Evolutionary conservation across 2,329 filamentous ascomycete genomes (phyloP), one percentile per base, ranked within the genome.

Genomic region (Paracorniculantispora psalliotae): DNA sequence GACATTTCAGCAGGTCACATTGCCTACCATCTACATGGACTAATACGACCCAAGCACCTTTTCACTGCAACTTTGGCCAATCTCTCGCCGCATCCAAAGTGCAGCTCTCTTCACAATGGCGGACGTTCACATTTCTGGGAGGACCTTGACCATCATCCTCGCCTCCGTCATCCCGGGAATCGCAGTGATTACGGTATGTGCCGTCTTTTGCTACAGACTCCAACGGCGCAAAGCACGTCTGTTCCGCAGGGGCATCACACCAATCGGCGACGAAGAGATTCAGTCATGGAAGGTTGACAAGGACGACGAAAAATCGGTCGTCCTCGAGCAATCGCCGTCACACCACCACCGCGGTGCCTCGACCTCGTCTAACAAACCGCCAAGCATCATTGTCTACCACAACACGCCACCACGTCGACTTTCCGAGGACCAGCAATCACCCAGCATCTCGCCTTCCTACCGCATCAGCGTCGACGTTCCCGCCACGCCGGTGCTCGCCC

Each of bases 191-290:
- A 55, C 62, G 35, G 59, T 72, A 21, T 70, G 71, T 4, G 65
- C 67, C 19, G 62, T 75, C 2, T 67, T 78, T 48, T 65, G 75
- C 37, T 78, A 73, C 61, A 71, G 74, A 53, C 69, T 75, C 17
- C 73, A 69, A 43, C 71, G 75, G 44, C 75, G 74, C 44, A 74
- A 68, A 48, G 66, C 69, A 26, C 74, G 73, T 4, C 74, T 85
- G 58, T 76, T 82, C 63, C 75, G 77, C 53, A 75, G 84, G 53
- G 82, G 81, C 50, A 81, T 82, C 47, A 82, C 83, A 0, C 84
- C 85, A 13, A 85, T 87, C 61, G 79, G 81, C 62, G 85, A 87
- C 64, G 83, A 86, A 61, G 85, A 87, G 68, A 87, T 87, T 60
- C 82, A 82, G 64, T 84, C 82, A 4, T 87, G 85, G 85, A 85